phyloP scores from a whole-genome alignment of 441 rosid genomes.

The Adansonia grandidieri region DNA sequence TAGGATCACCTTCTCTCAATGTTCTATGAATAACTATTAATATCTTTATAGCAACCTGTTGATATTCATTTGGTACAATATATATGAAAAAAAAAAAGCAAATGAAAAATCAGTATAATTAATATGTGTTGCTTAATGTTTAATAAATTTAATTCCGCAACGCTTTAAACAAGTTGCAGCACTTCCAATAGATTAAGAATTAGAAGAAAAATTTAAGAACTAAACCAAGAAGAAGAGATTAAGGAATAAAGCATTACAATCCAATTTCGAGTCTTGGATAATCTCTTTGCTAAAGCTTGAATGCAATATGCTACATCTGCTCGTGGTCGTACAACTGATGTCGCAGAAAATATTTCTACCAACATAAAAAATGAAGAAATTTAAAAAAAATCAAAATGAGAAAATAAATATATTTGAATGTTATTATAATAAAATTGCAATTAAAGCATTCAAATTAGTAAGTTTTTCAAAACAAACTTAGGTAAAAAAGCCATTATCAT shows the following conservation, averaged over 20 bases:
- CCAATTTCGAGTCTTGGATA: slow-evolving; percentile 72
- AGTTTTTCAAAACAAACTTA: not conserved
- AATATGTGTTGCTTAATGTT: not conserved
- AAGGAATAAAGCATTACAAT: slow-evolving; percentile 39
- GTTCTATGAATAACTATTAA: slow-evolving; percentile 81
- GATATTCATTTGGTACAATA: not conserved
- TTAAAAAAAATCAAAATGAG: not conserved
- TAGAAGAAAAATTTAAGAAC: not conserved
- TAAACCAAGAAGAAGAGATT: not conserved
- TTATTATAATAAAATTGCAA: not conserved
- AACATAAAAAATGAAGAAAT: not conserved
- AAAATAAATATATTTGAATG: not conserved
- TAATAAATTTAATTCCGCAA: not conserved
- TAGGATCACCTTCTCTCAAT: slow-evolving; percentile 82
- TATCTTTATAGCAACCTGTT: slow-evolving; percentile 75
- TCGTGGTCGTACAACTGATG: slow-evolving; percentile 70
- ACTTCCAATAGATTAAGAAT: not conserved
- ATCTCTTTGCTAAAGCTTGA: slow-evolving; percentile 69
- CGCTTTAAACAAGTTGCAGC: not conserved
- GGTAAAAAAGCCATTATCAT: not conserved
- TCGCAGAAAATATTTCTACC: slow-evolving; percentile 70
- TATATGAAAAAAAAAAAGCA: not conserved
- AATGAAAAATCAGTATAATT: not conserved
- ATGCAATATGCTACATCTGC: slow-evolving; percentile 85
- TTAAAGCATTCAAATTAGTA: slow-evolving; percentile 2